Base-by-base conservation (phyloP, 805 yeast genomes). In the Saturnispora besseyi region DNA sequence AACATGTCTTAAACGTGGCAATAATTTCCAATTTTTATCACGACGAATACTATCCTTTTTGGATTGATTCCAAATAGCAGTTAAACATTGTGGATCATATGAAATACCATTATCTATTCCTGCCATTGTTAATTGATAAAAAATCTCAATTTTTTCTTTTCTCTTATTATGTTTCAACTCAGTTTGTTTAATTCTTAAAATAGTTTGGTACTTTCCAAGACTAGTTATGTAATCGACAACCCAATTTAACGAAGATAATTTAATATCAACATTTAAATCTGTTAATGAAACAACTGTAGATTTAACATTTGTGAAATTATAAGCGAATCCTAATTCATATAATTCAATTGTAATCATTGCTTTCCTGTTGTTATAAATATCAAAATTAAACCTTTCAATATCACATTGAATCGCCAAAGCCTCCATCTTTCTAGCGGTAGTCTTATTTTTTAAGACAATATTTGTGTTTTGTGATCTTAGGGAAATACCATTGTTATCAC, bases 1-100 rank as follows among this genome's bases (percentile, higher is more conserved):
- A 22, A 90, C 77, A 61, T 91, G 95, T 30, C 97, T 74, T 41
- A 93, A 65, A 34, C 96, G 73, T 2, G 88, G 79, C 41, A 87
- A 71, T 21, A 90, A 76, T 58, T 87, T 85, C 99, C 99, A 93
- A 58, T 95, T 80, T 56, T 88, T 87, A 53, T 80, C 78, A 24
- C 82, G 78, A 55, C 99, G 71, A 48, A 48, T 36, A 15, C 50
- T 48, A n/a, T 48, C 50, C 22, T 42, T 48, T 42, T 48, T 48
- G 2, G 42, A 34, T 41, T 48, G 50, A 41, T 48, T 48, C 50
- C 50, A 48, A 18, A 48, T 43, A 8, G 46, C 30, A 34, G 32
- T 48, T n/a, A 48, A 48, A 18, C 89, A 96, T 5, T 87, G 80
- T 0, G 98, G 95, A 59, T 93, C 98, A 54, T 86, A 86, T 45